Conservation (phyloP, 2,329 filamentous ascomycete species). For the Fusarium redolens region DNA sequence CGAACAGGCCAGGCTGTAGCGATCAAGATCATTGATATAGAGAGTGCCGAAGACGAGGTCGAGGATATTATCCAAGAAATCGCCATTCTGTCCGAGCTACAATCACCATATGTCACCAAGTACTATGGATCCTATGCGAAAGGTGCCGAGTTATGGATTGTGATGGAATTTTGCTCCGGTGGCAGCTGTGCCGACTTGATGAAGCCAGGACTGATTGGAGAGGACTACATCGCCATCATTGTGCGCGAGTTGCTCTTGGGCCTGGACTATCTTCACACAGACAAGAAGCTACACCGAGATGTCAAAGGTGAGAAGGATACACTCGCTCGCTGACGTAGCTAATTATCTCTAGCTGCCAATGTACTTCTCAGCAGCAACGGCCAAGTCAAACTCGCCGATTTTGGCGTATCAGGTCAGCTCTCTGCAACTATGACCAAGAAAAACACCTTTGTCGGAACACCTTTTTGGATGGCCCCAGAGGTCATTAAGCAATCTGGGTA, state of each 20-base stretch:
- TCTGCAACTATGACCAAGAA: constrained; percentile 99
- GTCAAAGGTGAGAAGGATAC: constrained; percentile 78
- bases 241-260: constrained; percentile 89
- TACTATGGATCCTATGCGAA: constrained; percentile 98
- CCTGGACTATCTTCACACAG: constrained; percentile 90
- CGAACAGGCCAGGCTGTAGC: constrained; percentile 92
- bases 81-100: constrained; percentile 93
- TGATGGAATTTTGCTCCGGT: constrained; percentile 99
- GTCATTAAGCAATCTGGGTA: constrained; percentile 99
- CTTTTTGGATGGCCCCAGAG: constrained; percentile 99
- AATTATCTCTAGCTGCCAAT: constrained; percentile 77
- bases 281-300: constrained; percentile 96
- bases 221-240: constrained; percentile 98
- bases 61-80: constrained; percentile 99
- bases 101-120: constrained; percentile 96
- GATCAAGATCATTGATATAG: constrained; percentile 98
- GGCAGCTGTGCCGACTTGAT: constrained; percentile 96
- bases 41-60: constrained; percentile 98
- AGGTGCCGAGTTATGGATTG: constrained; percentile 97
- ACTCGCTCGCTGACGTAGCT: background rate
- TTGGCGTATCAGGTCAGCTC: constrained; percentile 95
- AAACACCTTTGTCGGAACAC: constrained; percentile 97
- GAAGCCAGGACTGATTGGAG: constrained; percentile 90
- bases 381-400: constrained; percentile 97
- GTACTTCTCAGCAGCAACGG: constrained; percentile 89